A percentile compares a stretch with the other conserved stretches of the same genome.
phyloP scores from a whole-genome alignment of 768 basidiomycete species.

The Hysterangium stoloniferum region DNA sequence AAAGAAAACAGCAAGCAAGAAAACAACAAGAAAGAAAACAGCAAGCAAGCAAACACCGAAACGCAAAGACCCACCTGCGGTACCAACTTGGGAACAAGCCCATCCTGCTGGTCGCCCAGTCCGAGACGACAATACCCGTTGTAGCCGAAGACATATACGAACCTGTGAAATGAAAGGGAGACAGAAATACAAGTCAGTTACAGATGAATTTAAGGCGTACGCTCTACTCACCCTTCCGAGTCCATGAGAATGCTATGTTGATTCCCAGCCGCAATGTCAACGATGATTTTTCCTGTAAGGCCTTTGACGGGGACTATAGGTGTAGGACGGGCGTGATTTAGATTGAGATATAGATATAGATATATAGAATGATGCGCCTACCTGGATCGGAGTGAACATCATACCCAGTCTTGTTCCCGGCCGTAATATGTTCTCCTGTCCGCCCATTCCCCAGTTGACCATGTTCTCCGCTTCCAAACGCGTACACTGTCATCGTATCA shows the following conservation, averaged over 20 bases:
- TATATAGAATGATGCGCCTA: constrained; percentile 24
- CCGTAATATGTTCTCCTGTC: constrained; percentile 86
- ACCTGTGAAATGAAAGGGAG: constrained; percentile 30
- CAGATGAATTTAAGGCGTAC: too few species aligned
- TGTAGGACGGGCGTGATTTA: background rate
- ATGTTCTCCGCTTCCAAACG: constrained; percentile 86
- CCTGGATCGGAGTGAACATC: constrained; percentile 70
- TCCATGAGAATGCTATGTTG: constrained; percentile 85
- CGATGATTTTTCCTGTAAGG: constrained; percentile 69
- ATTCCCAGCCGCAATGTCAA: constrained; percentile 76
- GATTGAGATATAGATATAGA: background rate
- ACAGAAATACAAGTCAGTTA: background rate
- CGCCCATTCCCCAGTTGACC: constrained; percentile 91
- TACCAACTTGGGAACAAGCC: constrained; percentile 71
- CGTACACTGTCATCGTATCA: constrained; percentile 50
- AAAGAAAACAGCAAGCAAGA: too few species aligned
- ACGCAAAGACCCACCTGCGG: constrained; percentile 65
- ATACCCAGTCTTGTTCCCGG: constrained; percentile 76
- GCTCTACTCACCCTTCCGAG: constrained; percentile 51
- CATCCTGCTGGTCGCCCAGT: constrained; percentile 77
- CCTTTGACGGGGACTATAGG: constrained; percentile 62
- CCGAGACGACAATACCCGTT: constrained; percentile 90
- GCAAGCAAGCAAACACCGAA: background rate
- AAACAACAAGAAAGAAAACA: background rate
- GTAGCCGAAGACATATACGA: constrained; percentile 82